phyloP scores from a whole-genome alignment of 1,139 yeast species.

The Groenewaldozyma auringiensis region DNA sequence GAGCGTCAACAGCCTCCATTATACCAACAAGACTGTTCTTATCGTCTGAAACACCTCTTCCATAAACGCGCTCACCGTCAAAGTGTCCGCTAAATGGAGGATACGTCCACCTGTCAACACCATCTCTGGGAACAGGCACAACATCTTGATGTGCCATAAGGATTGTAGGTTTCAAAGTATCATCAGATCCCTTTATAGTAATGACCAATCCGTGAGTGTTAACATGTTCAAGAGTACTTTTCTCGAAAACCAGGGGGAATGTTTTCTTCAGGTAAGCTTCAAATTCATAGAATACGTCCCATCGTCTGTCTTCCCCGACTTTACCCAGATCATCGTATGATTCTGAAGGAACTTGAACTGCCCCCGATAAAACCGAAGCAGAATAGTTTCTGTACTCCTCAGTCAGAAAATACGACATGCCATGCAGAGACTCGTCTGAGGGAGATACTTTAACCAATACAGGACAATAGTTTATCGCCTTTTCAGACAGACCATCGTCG shows the following conservation, averaged over 20 bases:
- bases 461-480: background rate
- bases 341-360: slow-evolving; percentile 55
- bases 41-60: slow-evolving; percentile 60
- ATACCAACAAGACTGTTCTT: slow-evolving; percentile 50
- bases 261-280: slow-evolving; percentile 49
- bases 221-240: slow-evolving; percentile 46
- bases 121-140: slow-evolving; percentile 61
- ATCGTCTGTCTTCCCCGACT: slow-evolving; percentile 31
- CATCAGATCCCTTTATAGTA: slow-evolving; percentile 54
- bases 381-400: slow-evolving; percentile 21
- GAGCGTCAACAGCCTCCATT: slow-evolving; percentile 50
- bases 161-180: slow-evolving; percentile 51
- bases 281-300: slow-evolving; percentile 40
- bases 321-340: slow-evolving; percentile 48
- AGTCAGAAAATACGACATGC: background rate
- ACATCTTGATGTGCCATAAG: slow-evolving; percentile 76
- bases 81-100: slow-evolving; percentile 64
- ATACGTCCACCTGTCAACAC: slow-evolving; percentile 53
- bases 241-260: slow-evolving; percentile 48
- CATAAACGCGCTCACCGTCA: slow-evolving; percentile 52
- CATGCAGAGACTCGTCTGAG: background rate
- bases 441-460: background rate
- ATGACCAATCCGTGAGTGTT: slow-evolving; percentile 62
- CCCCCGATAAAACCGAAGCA: slow-evolving; percentile 31
- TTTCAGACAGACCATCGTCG: too few relatives aligned